Base-by-base conservation (phyloP, 768 basidiomycete genomes). In the Filobasidium floriforme region DNA sequence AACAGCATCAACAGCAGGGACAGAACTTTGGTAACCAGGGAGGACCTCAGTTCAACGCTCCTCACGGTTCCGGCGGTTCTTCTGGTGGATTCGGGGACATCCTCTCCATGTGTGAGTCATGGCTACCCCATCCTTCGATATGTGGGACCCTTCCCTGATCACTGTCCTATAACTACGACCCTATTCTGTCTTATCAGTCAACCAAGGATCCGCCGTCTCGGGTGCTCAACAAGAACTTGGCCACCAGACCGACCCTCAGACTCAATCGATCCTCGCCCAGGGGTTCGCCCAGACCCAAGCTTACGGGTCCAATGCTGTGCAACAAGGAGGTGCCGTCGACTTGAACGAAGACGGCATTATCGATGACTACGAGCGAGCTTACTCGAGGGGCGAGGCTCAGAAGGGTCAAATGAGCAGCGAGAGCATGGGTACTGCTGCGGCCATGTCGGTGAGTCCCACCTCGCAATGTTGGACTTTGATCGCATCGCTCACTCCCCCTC, bases 281-380 rank as follows among this genome's bases (percentile, higher is more conserved):
- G 55, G 59, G 4, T 63, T 68, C 49, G 59, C 67, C 9, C 41
- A 52, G 62, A 59, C 67, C 60, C 62, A 68, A 44, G n/a, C 15
- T 46, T 68, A 65, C 60, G 67, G 44, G 59, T 69, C 70, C 63
- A 62, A 69, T 61, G 37, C 2, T 19, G 29, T 65, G 22, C 71
- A 88, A 85, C 70, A 78, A 19, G 76, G 84, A 59, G 87, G 88
- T 62, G 74, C 81, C 6, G 79, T 84, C 29, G 86, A 88, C 43
- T 68, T 90, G 29, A 83, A 91, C 73, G 89, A 90, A 72, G 82
- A 86, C 14, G 80, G 81, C 19, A 85, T 88, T 32, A 81, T 82
- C 43, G 70, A 80, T 22, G 85, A 87, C 11, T 88, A 91, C 74
- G 75, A 84, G 29, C 65, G 84, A 72, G 88, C 84, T 1, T 90